Conservation (phyloP, 1,284 basidiomycete genomes). For the Sanguinoderma infundibulare region DNA sequence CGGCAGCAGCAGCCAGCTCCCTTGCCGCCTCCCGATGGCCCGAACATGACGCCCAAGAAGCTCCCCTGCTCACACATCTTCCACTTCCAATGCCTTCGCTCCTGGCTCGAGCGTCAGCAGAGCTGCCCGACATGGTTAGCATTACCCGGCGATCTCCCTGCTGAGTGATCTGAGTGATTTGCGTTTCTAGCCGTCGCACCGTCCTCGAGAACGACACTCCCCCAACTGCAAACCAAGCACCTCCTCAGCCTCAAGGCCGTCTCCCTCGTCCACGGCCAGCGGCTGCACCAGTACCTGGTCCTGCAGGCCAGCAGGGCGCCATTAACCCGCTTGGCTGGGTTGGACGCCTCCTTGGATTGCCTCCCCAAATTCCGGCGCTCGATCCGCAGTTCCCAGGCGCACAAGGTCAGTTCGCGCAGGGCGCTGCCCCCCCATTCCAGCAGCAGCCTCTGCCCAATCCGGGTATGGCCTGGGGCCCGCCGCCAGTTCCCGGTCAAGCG, state of each 20-base stretch:
- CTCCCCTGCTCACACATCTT: constrained; percentile 97
- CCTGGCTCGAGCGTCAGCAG: constrained; percentile 97
- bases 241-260: constrained; percentile 34
- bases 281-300: constrained; percentile 10
- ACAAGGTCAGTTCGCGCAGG: constrained; percentile 23
- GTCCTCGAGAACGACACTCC: constrained; percentile 67
- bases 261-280: constrained; percentile 20
- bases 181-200: constrained; percentile 71
- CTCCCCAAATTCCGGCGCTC: constrained; percentile 29
- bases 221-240: constrained; percentile 32
- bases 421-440: constrained; percentile 18
- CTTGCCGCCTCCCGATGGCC: constrained; percentile 30
- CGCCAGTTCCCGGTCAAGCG: constrained; percentile 20
- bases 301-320: constrained; percentile 16
- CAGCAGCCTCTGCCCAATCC: constrained; percentile 15
- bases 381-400: constrained; percentile 18
- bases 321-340: constrained; percentile 43
- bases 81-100: constrained; percentile 96
- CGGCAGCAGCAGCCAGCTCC: constrained; percentile 19
- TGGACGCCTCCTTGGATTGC: constrained; percentile 52
- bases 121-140: constrained; percentile 95
- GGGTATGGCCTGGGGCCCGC: constrained; percentile 16
- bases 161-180: constrained; percentile 16
- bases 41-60: constrained; percentile 96
- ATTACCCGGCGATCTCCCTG: constrained; percentile 10